Evolutionary conservation across 257 asterid genomes (phyloP).

Genomic region (Rauvolfia tetraphylla): DNA sequence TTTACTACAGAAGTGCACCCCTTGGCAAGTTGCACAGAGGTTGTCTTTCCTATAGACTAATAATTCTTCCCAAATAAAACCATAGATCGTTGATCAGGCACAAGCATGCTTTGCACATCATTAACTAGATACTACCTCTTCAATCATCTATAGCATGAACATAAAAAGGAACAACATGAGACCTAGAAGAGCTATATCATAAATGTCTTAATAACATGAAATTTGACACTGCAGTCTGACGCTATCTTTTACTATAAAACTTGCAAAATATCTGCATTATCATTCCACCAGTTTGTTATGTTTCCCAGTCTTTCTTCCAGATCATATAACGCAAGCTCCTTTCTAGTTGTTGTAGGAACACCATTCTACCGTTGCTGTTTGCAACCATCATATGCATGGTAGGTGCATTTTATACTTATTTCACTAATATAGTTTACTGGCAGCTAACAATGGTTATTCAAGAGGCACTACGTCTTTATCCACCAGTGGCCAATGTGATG

Average conservation of each 20-base stretch:
- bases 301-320: too few relatives aligned
- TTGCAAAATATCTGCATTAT: neutral
- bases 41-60: neutral
- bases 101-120: neutral
- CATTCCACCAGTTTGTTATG: neutral
- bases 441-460: slow-evolving; percentile 63
- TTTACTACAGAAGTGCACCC: neutral
- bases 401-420: neutral
- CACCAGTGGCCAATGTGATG: slow-evolving; percentile 56
- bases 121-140: neutral
- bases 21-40: neutral
- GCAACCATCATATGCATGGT: neutral
- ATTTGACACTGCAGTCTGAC: neutral
- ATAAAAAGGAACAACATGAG: neutral
- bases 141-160: neutral
- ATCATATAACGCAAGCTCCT: too few relatives aligned
- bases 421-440: slow-evolving; percentile 7
- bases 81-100: neutral
- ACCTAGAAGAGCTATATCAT: neutral
- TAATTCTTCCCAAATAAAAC: neutral
- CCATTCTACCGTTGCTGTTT: neutral
- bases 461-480: slow-evolving; percentile 68
- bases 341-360: neutral
- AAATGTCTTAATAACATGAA: neutral
- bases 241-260: neutral